These are phyloP conservation scores for Ogataea chonburiensis DNA, from an alignment of 805 yeast genomes.

Conservation along the genomic window DNA sequence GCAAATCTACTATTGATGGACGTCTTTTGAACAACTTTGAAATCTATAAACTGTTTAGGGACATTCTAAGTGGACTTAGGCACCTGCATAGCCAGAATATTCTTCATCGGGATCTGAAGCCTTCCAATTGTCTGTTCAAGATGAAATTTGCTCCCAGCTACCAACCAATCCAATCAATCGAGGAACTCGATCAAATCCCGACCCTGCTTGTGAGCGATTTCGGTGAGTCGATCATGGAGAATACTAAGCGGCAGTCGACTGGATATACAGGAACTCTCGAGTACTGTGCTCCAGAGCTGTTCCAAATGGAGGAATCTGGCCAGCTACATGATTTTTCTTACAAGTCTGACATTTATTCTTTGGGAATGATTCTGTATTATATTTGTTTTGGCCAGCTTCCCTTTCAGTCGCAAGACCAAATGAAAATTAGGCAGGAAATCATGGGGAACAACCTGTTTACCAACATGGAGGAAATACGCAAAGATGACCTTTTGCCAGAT, in stretches of 20 bases:
- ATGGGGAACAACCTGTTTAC: conserved; percentile 21
- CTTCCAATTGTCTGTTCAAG: conserved; percentile 77
- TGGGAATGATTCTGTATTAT: conserved; percentile 80
- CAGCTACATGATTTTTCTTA: conserved; percentile 57
- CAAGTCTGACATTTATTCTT: conserved; percentile 75
- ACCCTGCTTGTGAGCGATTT: conserved; percentile 81
- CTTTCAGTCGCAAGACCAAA: conserved; percentile 37
- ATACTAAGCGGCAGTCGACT: conserved; percentile 60
- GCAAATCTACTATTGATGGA: background rate
- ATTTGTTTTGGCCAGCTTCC: conserved; percentile 74
- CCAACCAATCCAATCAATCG: conserved; percentile 25
- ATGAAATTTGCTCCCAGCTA: conserved; percentile 28
- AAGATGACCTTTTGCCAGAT: conserved; percentile 27
- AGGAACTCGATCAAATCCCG: conserved; percentile 45
- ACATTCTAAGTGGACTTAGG: conserved; percentile 66
- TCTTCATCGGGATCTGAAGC: conserved; percentile 86
- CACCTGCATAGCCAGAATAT: conserved; percentile 73
- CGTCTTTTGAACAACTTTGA: conserved; percentile 51
- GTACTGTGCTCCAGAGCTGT: conserved; percentile 82
- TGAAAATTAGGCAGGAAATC: conserved; percentile 28
- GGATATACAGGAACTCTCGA: conserved; percentile 90
- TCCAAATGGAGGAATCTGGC: conserved; percentile 37
- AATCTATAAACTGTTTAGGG: conserved; percentile 64
- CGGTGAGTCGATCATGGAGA: conserved; percentile 82
- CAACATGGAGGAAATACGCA: conserved; percentile 20